Evolutionary conservation across 2,329 filamentous ascomycete species (phyloP), one percentile per base, ranked within the genome.

Genomic region (Daldinia sp.): DNA sequence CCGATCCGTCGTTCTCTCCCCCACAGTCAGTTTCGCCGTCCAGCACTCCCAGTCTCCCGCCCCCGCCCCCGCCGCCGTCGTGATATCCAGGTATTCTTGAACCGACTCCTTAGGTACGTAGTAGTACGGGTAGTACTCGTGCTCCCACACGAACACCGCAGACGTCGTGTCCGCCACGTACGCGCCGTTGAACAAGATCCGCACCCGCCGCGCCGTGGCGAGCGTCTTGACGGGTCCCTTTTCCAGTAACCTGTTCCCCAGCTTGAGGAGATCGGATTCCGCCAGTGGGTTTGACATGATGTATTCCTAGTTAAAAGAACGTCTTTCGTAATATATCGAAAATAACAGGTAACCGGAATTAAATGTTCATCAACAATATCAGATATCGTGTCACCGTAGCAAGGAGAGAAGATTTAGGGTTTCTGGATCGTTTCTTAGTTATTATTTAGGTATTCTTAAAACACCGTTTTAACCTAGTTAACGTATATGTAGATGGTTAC

Each of bases 141-240:
- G 77, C 67, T 81, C 80, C 80, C 79, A 81, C 48, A 81, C 77
- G 23, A 73, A 78, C n/a, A 75, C 55, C 15, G 79, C 78, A 3
- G 71, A 65, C 1, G 77, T 76, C 4, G 77, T 79, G 64, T 81
- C 80, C 9, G 77, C 78, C 20, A 81, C 63, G 66, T 75, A 77
- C 18, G 57, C 57, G 10, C 72, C 75, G 51, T 72, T 74, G 35
- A 79, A 68, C 10, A 76, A 68, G 59, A 76, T 76, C 30, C 79
- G 76, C 35, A 81, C 55, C 3, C 80, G 79, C 37, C 78, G 75
- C 6, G 75, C 74, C 6, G 78, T 70, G 6, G 72, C 70, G 28
- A 80, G 75, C 6, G 74, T 74, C 67, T 77, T 78, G 48, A 74
- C 57, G 78, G 79, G 3, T 77, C 78, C 0, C 4, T 77, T 60